Percentiles rank a stretch among this genome's conserved stretches.
These are phyloP conservation scores for Apiotrichum sp. DNA, from an alignment of 1,284 basidiomycete genomes.

Conservation along the genomic window DNA sequence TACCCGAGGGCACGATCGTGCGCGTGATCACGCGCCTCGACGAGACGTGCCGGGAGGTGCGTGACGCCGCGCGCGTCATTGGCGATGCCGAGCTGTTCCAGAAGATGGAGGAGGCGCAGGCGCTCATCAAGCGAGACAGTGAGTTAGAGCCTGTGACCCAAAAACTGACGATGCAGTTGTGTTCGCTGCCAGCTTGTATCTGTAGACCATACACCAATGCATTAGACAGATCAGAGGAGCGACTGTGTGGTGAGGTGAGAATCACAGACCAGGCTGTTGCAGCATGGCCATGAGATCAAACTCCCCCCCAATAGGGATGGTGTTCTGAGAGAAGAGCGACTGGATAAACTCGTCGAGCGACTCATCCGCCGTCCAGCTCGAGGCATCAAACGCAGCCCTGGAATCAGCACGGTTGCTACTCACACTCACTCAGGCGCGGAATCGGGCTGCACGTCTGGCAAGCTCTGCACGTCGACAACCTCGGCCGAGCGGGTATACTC, in stretches of 20 bases:
- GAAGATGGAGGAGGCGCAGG: constrained; percentile 95
- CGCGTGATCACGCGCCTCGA: constrained; percentile 92
- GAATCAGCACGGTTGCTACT: too few relatives aligned
- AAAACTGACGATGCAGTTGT: constrained; percentile 54
- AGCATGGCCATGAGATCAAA: neutral
- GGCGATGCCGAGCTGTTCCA: constrained; percentile 91
- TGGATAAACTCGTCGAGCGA: neutral
- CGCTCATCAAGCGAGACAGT: constrained; percentile 91
- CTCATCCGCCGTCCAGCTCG: neutral
- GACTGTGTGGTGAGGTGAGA: too few relatives aligned
- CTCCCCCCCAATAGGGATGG: neutral
- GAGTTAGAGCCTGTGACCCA: constrained; percentile 39
- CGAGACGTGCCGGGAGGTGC: constrained; percentile 93
- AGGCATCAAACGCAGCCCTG: neutral
- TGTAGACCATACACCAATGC: constrained; percentile 47
- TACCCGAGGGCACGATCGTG: constrained; percentile 95
- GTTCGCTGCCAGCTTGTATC: constrained; percentile 79
- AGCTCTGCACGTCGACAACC: neutral
- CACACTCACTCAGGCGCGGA: neutral
- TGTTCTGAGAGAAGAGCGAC: neutral
- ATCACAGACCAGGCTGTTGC: too few relatives aligned
- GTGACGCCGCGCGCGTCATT: constrained; percentile 95
- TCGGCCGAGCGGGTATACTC: constrained; percentile 4
- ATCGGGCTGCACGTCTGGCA: neutral
- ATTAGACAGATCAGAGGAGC: neutral